Conservation (phyloP, 352 stramenopile genomes). For the Pythium oligandrum region DNA sequence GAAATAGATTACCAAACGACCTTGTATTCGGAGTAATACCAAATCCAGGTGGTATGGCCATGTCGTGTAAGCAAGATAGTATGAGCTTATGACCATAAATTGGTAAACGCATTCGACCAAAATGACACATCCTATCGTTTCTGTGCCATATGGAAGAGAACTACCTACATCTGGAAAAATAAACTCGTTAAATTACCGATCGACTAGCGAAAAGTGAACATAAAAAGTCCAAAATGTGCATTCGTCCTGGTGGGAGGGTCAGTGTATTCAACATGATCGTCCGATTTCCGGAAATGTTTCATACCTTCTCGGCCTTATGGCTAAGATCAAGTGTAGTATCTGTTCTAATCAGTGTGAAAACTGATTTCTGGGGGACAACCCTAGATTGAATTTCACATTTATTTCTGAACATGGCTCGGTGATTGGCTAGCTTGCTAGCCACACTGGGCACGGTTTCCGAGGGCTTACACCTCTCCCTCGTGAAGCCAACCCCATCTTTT, state of each 20-base stretch:
- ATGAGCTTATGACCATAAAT: too few species aligned
- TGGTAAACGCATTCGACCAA: too few species aligned
- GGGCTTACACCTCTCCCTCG: constrained; percentile 23
- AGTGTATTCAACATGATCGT: not conserved
- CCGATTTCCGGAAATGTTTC: constrained; percentile 3
- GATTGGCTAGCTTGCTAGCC: constrained; percentile 25
- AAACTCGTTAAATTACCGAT: too few species aligned
- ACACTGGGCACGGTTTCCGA: constrained; percentile 19
- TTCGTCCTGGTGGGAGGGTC: not conserved
- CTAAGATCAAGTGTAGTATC: constrained; percentile 91
- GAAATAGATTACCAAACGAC: too few species aligned
- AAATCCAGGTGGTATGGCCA: too few species aligned
- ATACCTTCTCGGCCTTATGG: constrained; percentile 87
- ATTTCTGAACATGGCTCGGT: constrained; percentile 51
- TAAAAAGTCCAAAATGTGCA: not conserved
- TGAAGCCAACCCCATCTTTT: constrained; percentile 7
- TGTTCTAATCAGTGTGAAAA: constrained; percentile 93
- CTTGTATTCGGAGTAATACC: too few species aligned
- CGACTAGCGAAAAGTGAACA: not conserved
- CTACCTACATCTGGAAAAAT: too few species aligned
- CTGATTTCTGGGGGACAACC: constrained; percentile 65
- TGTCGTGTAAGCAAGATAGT: too few species aligned
- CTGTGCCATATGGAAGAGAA: too few species aligned
- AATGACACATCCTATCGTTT: too few species aligned
- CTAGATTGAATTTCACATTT: constrained; percentile 74